phyloP scores from a whole-genome alignment of 2,329 filamentous ascomycete species.

The Tolypocladium tropicale region DNA sequence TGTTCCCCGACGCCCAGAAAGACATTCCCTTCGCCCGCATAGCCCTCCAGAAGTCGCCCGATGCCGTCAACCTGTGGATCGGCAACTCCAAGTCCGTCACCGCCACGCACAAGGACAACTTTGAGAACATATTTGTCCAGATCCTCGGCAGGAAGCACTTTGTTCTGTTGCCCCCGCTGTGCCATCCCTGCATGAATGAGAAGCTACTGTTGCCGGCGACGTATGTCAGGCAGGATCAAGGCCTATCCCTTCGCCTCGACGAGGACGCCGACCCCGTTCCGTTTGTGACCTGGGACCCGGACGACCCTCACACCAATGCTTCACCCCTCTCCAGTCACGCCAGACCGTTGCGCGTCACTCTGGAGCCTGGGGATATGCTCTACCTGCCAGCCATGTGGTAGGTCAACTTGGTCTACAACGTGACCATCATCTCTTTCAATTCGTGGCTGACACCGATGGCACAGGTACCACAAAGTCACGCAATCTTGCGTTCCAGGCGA shows the following conservation, averaged over 20 bases:
- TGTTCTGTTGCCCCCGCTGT: slow-evolving; percentile 60
- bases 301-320: slow-evolving; percentile 34
- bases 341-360: slow-evolving; percentile 53
- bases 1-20: slow-evolving; percentile 52
- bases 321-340: slow-evolving; percentile 52
- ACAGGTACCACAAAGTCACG: slow-evolving; percentile 68
- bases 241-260: slow-evolving; percentile 24
- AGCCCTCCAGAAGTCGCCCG: slow-evolving; percentile 54
- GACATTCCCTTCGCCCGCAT: slow-evolving; percentile 64
- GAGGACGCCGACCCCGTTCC: slow-evolving; percentile 37
- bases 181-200: slow-evolving; percentile 61
- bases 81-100: slow-evolving; percentile 62
- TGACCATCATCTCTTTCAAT: background rate
- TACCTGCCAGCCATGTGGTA: slow-evolving; percentile 76
- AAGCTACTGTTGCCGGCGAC: slow-evolving; percentile 42
- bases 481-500: slow-evolving; percentile 58
- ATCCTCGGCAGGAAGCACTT: slow-evolving; percentile 66
- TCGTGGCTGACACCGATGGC: background rate
- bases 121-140: slow-evolving; percentile 79
- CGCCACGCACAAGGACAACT: slow-evolving; percentile 71
- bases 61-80: slow-evolving; percentile 78
- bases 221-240: slow-evolving; percentile 34
- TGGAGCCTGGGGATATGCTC: slow-evolving; percentile 67
- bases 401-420: slow-evolving; percentile 11
- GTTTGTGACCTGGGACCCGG: slow-evolving; percentile 68